Percentiles rank a stretch among this genome's conserved stretches.
Conservation (phyloP, 1,284 basidiomycete genomes). For the Austroboletus niveus region DNA sequence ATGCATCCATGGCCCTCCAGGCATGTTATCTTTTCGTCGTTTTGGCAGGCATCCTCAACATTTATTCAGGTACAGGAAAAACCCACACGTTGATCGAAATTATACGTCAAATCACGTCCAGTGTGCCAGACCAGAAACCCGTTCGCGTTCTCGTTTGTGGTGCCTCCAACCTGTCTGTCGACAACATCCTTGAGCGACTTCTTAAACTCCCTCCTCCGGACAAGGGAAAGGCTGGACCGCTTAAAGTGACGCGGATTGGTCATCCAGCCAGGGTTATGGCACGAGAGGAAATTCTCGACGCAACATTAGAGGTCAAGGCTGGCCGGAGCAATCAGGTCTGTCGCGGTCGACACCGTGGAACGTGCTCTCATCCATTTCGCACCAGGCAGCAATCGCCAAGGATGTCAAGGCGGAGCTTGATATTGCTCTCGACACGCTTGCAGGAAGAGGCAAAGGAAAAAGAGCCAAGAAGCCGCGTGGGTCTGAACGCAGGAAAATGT, state of each 20-base stretch:
- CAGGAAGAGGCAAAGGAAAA: slow-evolving; percentile 76
- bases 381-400: slow-evolving; percentile 70
- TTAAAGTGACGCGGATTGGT: slow-evolving; percentile 44
- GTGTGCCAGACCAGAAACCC: slow-evolving; percentile 43
- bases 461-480: slow-evolving; percentile 73
- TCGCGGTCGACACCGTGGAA: neutral
- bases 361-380: neutral
- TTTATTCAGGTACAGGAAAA: no score
- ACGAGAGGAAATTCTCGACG: no score
- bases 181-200: slow-evolving; percentile 29
- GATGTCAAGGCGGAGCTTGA: slow-evolving; percentile 88
- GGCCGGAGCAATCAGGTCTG: no score
- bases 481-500: slow-evolving; percentile 80
- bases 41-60: no score
- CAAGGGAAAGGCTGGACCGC: slow-evolving; percentile 39
- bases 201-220: slow-evolving; percentile 40
- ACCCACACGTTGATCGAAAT: no score
- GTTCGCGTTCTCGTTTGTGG: slow-evolving; percentile 80
- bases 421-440: slow-evolving; percentile 57
- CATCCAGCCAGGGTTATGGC: slow-evolving; percentile 39
- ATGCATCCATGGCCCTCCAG: slow-evolving; percentile 91
- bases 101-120: slow-evolving; percentile 65
- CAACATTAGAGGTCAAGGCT: no score
- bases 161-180: slow-evolving; percentile 48
- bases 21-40: no score